A percentile compares a stretch with the other conserved stretches of the same genome.
Conservation (phyloP, 768 basidiomycete genomes). For the Collybia sordida region DNA sequence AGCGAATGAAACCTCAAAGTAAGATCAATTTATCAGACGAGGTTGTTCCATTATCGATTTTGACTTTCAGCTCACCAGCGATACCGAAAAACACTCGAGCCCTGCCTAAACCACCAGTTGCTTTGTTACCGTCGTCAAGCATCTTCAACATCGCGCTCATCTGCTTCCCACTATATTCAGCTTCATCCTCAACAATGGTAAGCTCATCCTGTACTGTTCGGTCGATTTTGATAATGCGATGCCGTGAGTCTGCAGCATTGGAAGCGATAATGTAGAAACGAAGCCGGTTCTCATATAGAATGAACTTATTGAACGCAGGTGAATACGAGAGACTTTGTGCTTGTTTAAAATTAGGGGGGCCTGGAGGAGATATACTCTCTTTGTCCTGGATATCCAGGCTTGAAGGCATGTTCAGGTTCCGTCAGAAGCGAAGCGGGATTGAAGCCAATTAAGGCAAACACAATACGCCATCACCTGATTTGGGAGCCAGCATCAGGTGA, state of each 20-base stretch:
- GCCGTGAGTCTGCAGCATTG: conserved; percentile 83
- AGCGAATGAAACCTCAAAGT: conserved; percentile 79
- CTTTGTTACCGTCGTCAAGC: conserved; percentile 93
- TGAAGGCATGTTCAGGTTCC: too few relatives aligned
- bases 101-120: conserved; percentile 82
- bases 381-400: too few relatives aligned
- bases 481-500: too few relatives aligned
- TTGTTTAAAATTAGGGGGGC: too few relatives aligned
- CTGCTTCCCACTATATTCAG: conserved; percentile 85
- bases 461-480: too few relatives aligned
- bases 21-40: neutral
- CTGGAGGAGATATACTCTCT: too few relatives aligned
- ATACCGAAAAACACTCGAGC: conserved; percentile 80
- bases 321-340: conserved; percentile 2
- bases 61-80: conserved; percentile 51
- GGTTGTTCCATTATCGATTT: neutral
- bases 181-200: conserved; percentile 81
- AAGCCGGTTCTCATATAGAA: conserved; percentile 88
- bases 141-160: conserved; percentile 91
- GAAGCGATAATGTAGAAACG: conserved; percentile 93
- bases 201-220: conserved; percentile 77
- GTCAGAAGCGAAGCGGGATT: too few relatives aligned
- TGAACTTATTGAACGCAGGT: conserved; percentile 75
- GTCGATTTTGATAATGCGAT: conserved; percentile 93
- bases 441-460: too few relatives aligned